Conservation (phyloP, 2,329 filamentous ascomycete species). For the Neoarthrinium moseri region DNA sequence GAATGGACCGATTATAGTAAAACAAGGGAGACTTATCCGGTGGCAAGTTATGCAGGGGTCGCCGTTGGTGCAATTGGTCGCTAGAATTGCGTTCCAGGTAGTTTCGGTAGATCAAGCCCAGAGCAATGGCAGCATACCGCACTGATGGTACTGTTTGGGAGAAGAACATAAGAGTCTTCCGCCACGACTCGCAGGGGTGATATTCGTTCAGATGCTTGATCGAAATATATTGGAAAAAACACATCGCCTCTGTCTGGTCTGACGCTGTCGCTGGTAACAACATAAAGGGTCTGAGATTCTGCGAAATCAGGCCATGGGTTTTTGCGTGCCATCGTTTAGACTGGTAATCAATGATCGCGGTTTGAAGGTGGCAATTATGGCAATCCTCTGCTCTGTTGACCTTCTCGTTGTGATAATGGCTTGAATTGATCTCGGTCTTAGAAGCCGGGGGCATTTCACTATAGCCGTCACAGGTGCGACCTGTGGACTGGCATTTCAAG, state of each 20-base stretch:
- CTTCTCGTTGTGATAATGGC: background rate
- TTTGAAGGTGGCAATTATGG: background rate
- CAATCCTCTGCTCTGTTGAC: background rate
- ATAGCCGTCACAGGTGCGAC: conserved; percentile 35
- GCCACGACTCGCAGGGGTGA: conserved; percentile 29
- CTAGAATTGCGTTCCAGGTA: conserved; percentile 18
- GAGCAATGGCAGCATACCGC: conserved; percentile 30
- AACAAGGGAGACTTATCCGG: conserved; percentile 20
- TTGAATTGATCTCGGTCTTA: background rate
- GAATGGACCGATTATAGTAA: conserved; percentile 29
- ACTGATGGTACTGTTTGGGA: conserved; percentile 32
- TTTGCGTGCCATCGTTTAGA: background rate
- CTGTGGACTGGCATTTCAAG: conserved; percentile 34
- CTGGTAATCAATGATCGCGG: background rate
- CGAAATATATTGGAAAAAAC: conserved; percentile 28
- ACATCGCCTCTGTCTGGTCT: conserved; percentile 22
- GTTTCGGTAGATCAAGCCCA: conserved; percentile 26
- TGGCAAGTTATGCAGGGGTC: conserved; percentile 5
- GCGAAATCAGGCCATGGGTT: conserved; percentile 8
- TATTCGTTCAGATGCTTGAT: conserved; percentile 29
- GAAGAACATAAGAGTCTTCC: conserved; percentile 32
- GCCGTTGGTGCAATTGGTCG: conserved; percentile 5
- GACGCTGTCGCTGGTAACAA: conserved; percentile 18
- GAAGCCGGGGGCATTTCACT: conserved; percentile 15
- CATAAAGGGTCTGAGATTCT: conserved; percentile 20